Conservation (phyloP, 768 basidiomycete genomes). For the Tephrocybe sp. region DNA sequence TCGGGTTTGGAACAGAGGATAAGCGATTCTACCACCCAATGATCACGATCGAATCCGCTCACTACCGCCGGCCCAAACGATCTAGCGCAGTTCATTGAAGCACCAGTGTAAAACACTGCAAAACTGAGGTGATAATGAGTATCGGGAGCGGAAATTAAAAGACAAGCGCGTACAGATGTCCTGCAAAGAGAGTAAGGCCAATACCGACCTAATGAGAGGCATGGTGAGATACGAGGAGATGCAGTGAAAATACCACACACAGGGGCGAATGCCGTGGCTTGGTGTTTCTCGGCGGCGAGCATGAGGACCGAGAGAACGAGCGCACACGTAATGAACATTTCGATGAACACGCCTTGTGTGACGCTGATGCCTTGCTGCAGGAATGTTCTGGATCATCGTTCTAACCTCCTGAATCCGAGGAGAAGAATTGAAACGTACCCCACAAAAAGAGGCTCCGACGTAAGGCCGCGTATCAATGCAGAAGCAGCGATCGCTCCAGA, state of each 20-base stretch:
- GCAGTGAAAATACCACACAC: slow-evolving; percentile 26
- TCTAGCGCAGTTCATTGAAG: slow-evolving; percentile 66
- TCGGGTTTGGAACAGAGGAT: background rate
- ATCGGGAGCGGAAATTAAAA: background rate
- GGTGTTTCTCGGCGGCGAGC: slow-evolving; percentile 71
- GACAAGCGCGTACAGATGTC: slow-evolving; percentile 46
- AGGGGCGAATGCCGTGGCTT: slow-evolving; percentile 65
- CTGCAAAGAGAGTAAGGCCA: slow-evolving; percentile 60
- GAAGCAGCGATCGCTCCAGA: slow-evolving; percentile 58
- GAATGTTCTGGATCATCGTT: slow-evolving; percentile 37
- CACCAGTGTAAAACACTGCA: slow-evolving; percentile 61
- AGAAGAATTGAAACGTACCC: slow-evolving; percentile 37
- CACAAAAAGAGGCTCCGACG: slow-evolving; percentile 50
- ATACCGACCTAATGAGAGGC: slow-evolving; percentile 49
- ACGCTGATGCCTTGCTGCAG: slow-evolving; percentile 43
- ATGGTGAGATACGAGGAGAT: background rate
- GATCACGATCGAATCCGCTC: slow-evolving; percentile 51
- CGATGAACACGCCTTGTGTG: slow-evolving; percentile 65
- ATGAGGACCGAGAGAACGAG: slow-evolving; percentile 66
- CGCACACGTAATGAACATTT: slow-evolving; percentile 64
- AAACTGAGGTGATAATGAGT: slow-evolving; percentile 34
- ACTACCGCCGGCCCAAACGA: slow-evolving; percentile 70
- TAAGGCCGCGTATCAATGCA: slow-evolving; percentile 50
- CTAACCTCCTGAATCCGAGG: slow-evolving; percentile 7
- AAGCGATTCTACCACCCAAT: slow-evolving; percentile 58